phyloP scores from a whole-genome alignment of 352 stramenopile genomes.

The Phytophthora fragariae region DNA sequence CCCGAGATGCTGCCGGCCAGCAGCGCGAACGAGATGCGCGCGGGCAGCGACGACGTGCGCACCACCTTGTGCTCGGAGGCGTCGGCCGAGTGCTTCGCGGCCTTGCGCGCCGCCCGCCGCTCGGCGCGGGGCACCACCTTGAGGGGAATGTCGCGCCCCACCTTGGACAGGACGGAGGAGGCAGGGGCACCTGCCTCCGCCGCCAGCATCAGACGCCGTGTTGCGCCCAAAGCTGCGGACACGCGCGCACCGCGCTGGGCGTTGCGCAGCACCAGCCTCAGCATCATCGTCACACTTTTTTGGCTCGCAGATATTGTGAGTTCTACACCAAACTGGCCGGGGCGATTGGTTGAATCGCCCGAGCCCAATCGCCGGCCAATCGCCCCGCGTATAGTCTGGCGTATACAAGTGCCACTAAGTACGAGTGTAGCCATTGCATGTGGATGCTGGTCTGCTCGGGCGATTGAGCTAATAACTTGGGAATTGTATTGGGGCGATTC shows the following conservation, averaged over 20 bases:
- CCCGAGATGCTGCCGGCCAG: conserved; percentile 72
- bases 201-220: conserved; percentile 19
- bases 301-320: conserved; percentile 14
- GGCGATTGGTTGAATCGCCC: too few relatives aligned
- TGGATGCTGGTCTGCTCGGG: too few relatives aligned
- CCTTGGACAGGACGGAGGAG: conserved; percentile 33
- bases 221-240: conserved; percentile 5
- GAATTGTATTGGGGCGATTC: too few relatives aligned
- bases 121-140: conserved; percentile 66
- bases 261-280: conserved; percentile 39
- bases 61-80: conserved; percentile 50
- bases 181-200: conserved; percentile 3
- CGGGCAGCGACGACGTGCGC: conserved; percentile 78
- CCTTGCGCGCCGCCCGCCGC: conserved; percentile 62
- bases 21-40: conserved; percentile 73
- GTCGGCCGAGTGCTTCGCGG: conserved; percentile 44
- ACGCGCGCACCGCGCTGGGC: conserved; percentile 18
- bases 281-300: conserved; percentile 24
- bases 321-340: too few relatives aligned
- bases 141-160: conserved; percentile 68
- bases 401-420: too few relatives aligned
- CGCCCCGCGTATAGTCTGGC: too few relatives aligned
- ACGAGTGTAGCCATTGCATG: too few relatives aligned
- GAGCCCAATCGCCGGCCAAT: too few relatives aligned
- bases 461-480: too few relatives aligned